phyloP scores from a whole-genome alignment of 2,329 filamentous ascomycete species.

The Alternaria triticina region DNA sequence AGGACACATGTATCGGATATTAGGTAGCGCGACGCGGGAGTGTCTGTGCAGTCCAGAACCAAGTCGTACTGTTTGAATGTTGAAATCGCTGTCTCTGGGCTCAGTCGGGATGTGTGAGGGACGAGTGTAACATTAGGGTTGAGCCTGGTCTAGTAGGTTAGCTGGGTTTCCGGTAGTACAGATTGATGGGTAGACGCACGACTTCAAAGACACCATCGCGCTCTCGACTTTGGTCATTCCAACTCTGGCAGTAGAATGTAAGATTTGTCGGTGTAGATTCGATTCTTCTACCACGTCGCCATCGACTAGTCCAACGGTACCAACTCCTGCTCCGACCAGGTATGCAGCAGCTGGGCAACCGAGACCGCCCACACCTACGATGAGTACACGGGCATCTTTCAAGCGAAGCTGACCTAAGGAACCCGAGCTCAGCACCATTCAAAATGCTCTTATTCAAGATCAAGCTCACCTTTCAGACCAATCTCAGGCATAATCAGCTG shows the following conservation, averaged over 20 bases:
- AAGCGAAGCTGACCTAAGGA: constrained; percentile 75
- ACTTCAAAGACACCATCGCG: constrained; percentile 54
- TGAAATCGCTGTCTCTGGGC: constrained; percentile 68
- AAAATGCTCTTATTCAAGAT: neutral
- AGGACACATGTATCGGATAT: constrained; percentile 90
- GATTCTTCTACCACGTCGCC: constrained; percentile 86
- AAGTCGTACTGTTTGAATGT: constrained; percentile 78
- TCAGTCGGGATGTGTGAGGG: constrained; percentile 69
- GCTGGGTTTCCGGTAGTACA: neutral
- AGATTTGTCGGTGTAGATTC: constrained; percentile 90
- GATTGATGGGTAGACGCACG: constrained; percentile 44
- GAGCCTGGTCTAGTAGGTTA: constrained; percentile 56
- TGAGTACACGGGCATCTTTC: constrained; percentile 72
- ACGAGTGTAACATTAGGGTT: constrained; percentile 75
- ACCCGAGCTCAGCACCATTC: neutral
- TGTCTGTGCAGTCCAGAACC: constrained; percentile 94
- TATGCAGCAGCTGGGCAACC: constrained; percentile 95
- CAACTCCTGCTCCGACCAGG: constrained; percentile 85
- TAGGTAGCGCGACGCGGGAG: constrained; percentile 87
- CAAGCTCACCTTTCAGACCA: constrained; percentile 70
- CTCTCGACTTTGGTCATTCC: constrained; percentile 83
- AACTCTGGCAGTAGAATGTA: constrained; percentile 74
- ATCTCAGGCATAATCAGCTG: constrained; percentile 88
- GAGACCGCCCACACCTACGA: constrained; percentile 87
- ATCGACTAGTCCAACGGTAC: constrained; percentile 82